Evolutionary conservation across 2,329 filamentous ascomycete species (phyloP), one percentile per base, ranked within the genome.

Genomic region (Fusarium burgessii): DNA sequence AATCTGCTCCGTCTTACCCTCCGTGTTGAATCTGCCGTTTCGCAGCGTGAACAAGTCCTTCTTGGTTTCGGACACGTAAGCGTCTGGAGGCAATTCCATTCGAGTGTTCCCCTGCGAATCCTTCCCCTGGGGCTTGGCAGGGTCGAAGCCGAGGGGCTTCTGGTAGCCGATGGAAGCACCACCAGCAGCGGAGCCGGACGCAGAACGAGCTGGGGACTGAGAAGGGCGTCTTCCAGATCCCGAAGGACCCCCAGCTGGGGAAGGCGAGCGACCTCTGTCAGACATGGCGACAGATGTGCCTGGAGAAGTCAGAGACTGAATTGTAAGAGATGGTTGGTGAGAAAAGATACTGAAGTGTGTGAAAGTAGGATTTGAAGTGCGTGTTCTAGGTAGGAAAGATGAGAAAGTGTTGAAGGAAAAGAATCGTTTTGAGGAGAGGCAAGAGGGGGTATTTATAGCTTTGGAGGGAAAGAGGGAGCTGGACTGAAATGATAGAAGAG

Each of bases 61-160:
- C 42, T 77, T 71, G 7, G 71, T 76, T 25, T 80, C 77, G 3
- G 76, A 66, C 7, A 82, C 66, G 70, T 86, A 91, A 0, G 88
- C 89, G 72, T 90, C 88, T 0, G 88, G 80, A 0, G 88, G 88
- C 1, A 91, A 75, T 58, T 91, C 89, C 68, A 90, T 81, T 9
- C 88, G 86, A 1, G 80, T 83, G 55, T 84, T 84, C 2, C 76
- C 76, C 66, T 83, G 84, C 8, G 75, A 70, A 5, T 74, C 64
- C 15, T 68, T 60, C 1, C 76, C 65, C 40, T 80, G 66, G 17
- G 80, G 76, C 11, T 80, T 74, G 10, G 82, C 84, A 5, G 85
- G 85, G 65, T 87, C 86, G 29, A 76, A 83, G 0, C 85, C 85
- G 29, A 84, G 69, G 23, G 73, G 66, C 6, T 76, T 58, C 2